A percentile compares a stretch with the other conserved stretches of the same genome.
Evolutionary conservation across 441 rosid genomes (phyloP).

Genomic region (Populus hybrid): DNA sequence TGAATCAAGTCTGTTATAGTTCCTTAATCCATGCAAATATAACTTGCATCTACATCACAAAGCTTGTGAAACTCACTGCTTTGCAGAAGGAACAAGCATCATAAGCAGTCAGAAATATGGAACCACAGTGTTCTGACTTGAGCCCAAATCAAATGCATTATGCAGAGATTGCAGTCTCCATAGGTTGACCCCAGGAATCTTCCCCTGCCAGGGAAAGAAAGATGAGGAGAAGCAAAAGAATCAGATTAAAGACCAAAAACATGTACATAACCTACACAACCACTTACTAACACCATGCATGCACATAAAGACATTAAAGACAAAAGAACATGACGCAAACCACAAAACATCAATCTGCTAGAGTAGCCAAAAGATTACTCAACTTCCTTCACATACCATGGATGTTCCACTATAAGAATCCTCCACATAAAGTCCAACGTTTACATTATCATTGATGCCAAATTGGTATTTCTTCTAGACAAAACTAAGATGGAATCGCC

Average conservation of each 20-base stretch:
- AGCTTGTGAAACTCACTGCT: conserved; percentile 2
- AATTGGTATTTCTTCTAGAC: not conserved
- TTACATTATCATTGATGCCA: not conserved
- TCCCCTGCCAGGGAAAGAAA: conserved; percentile 9
- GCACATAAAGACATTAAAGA: too few relatives aligned
- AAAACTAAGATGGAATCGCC: too few relatives aligned
- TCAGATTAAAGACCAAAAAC: not conserved
- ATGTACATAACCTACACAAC: not conserved
- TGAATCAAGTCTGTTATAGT: not conserved
- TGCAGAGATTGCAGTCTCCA: not conserved
- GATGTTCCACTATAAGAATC: not conserved
- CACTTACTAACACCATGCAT: too few relatives aligned
- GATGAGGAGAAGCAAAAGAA: not conserved
- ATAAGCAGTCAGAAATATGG: not conserved
- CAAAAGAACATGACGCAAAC: too few relatives aligned
- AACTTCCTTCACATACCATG: not conserved
- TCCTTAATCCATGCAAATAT: not conserved
- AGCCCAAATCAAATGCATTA: not conserved
- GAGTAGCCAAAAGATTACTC: not conserved
- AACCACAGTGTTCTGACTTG: not conserved
- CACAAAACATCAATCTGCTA: too few relatives aligned
- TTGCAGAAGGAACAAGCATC: conserved; percentile 3
- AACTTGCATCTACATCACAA: not conserved
- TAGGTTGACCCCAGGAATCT: conserved; percentile 23
- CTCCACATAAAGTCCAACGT: not conserved